These are phyloP conservation scores for Caloboletus inedulis DNA, from an alignment of 1,284 basidiomycete species.

Conservation along the genomic window DNA sequence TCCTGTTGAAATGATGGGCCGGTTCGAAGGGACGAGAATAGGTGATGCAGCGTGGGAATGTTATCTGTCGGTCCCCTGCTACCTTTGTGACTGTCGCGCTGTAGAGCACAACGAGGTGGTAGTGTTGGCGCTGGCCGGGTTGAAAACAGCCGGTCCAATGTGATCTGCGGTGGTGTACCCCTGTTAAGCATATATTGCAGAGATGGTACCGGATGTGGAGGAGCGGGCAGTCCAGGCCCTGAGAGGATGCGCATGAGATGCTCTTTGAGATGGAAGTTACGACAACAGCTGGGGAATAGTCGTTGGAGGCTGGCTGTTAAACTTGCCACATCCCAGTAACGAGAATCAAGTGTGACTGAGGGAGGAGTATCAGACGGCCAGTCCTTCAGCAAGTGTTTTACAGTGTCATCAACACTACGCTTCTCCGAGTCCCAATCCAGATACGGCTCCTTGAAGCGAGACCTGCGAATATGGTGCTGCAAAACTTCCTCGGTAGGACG, in stretches of 20 bases:
- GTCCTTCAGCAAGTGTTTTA: neutral
- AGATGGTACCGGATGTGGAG: neutral
- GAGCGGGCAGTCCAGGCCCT: neutral
- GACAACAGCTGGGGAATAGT: slow-evolving; percentile 3
- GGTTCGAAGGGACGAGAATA: neutral
- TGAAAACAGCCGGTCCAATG: slow-evolving; percentile 1
- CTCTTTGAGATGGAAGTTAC: neutral
- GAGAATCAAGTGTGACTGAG: too few species aligned
- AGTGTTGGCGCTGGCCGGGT: neutral
- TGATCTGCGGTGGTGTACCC: neutral
- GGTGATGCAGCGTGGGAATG: neutral
- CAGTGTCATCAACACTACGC: neutral
- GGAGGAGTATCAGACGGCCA: neutral
- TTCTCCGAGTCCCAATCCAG: neutral
- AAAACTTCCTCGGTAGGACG: neutral
- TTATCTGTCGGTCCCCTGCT: neutral
- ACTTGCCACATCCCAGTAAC: neutral
- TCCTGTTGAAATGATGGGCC: neutral
- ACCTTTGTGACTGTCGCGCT: too few species aligned
- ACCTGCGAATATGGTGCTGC: neutral
- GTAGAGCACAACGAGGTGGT: neutral
- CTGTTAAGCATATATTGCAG: too few species aligned
- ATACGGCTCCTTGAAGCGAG: neutral
- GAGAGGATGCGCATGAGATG: too few species aligned
- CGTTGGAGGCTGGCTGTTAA: neutral